Base-by-base conservation (phyloP, 441 rosid species). In the Syzygium syzygioides region DNA sequence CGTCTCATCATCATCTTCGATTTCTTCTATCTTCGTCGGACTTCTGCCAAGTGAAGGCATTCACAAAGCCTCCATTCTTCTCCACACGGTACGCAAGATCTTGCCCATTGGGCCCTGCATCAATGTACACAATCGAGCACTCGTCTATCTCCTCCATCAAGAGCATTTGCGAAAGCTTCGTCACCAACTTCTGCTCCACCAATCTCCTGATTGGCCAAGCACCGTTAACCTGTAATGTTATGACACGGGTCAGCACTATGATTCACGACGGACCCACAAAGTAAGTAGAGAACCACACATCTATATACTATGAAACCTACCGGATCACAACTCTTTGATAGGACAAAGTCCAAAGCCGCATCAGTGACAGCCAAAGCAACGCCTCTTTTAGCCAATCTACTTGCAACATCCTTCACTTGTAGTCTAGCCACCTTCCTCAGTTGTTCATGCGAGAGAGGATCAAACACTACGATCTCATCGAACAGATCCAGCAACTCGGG, bases 191-290 rank as follows among this genome's bases (percentile, higher is more conserved):
- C 92, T 88, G 94, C 94, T 98, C 97, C 1, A 97, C 96, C 99
- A 97, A 97, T 86, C 99, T 95, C 91, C 99, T 91, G 26, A 97
- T 95, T 1, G 99, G 98, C 64, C 99, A 93, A 1, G 98, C 98
- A 14, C 98, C 98, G 87, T 98, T 94, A 7, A 95, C 96, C 98
- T 97, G 68, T 41, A 50, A 28, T 41, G 5, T 2, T 41, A 7
- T 30, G 23, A 64, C 23, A 32, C 41, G 4, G 17, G 66, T 3
- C n/a, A 12, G 3, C 4, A 28, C 4, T 13, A 79, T 89, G 30
- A 90, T 83, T 19, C 53, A 9, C 4, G 6, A 12, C 18, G 4
- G 4, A 13, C 7, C 18, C 48, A 20, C 8, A 14, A n/a, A 55
- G 54, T 1, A 54, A 5, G 30, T 0, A 6, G 6, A 13, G 6